phyloP scores from a whole-genome alignment of 768 basidiomycete species.

The Kondoa malvinella region DNA sequence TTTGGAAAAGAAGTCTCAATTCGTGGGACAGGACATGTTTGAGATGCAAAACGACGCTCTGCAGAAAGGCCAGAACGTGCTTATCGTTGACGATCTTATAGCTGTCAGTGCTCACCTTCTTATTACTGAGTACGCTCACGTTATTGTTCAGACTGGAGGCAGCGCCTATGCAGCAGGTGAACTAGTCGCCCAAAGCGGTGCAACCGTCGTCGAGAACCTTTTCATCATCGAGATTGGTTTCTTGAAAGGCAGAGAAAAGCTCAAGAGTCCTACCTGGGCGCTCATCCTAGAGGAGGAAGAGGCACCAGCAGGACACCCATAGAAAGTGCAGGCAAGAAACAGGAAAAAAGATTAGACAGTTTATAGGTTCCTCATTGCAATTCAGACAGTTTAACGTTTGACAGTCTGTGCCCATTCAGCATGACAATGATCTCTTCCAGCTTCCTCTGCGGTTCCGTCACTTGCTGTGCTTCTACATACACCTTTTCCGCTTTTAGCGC shows the following conservation, averaged over 20 bases:
- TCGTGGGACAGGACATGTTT: conserved; percentile 54
- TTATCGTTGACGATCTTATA: conserved; percentile 87
- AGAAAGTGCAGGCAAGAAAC: neutral
- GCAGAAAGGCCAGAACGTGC: conserved; percentile 58
- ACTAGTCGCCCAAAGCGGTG: conserved; percentile 65
- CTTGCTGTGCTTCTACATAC: neutral
- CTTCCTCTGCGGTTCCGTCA: neutral
- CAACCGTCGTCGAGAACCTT: conserved; percentile 73
- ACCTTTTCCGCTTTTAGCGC: no score
- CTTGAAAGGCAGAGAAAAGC: conserved; percentile 55
- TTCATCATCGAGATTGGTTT: conserved; percentile 64
- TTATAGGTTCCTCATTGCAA: no score
- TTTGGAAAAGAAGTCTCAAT: no score
- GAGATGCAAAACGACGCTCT: conserved; percentile 87
- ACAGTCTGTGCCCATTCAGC: neutral
- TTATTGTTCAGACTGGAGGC: conserved; percentile 45
- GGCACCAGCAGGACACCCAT: neutral
- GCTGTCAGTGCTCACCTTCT: conserved; percentile 56
- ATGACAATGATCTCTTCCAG: neutral
- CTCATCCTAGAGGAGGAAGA: conserved; percentile 60
- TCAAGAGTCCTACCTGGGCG: conserved; percentile 76
- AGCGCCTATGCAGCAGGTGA: conserved; percentile 85
- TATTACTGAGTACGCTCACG: conserved; percentile 7
- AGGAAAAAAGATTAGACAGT: no score
- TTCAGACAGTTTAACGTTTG: neutral